phyloP scores from a whole-genome alignment of 75 land plant genomes.

The Ceratopteris richardii region DNA sequence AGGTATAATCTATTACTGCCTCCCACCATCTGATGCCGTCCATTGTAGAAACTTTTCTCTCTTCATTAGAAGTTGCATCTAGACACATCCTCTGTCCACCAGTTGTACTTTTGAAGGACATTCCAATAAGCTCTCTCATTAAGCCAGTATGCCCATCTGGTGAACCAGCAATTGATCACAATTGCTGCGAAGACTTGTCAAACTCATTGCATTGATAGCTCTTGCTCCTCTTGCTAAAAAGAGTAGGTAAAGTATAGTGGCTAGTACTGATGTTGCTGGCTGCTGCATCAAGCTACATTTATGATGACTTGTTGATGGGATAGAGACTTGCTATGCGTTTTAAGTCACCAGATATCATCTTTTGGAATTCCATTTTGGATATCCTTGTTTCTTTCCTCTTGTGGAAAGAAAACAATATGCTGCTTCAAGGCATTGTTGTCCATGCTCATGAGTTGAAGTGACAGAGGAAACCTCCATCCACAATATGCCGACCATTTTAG shows the following conservation, averaged over 20 bases:
- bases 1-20: no score
- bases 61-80: no score
- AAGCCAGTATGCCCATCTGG: background rate
- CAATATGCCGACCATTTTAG: conserved; percentile 37
- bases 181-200: conserved; percentile 15
- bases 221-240: no score
- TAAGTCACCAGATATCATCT: conserved; percentile 18
- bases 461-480: conserved; percentile 44
- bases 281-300: background rate
- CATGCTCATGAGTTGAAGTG: conserved; percentile 46
- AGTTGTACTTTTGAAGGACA: background rate
- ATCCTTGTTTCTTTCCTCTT: conserved; percentile 45
- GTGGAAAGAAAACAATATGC: conserved; percentile 32
- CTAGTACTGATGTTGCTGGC: conserved; percentile 5
- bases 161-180: background rate
- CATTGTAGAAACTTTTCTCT: no score
- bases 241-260: conserved; percentile 6
- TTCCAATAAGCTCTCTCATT: background rate
- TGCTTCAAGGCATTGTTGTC: conserved; percentile 60
- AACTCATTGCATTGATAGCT: no score
- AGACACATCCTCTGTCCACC: no score
- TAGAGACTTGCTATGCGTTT: no score
- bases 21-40: no score
- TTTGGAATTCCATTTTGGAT: conserved; percentile 20
- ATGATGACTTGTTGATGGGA: background rate